Base-by-base conservation (phyloP, 2,329 filamentous ascomycete species). In the Fusarium brevicatenulatum region DNA sequence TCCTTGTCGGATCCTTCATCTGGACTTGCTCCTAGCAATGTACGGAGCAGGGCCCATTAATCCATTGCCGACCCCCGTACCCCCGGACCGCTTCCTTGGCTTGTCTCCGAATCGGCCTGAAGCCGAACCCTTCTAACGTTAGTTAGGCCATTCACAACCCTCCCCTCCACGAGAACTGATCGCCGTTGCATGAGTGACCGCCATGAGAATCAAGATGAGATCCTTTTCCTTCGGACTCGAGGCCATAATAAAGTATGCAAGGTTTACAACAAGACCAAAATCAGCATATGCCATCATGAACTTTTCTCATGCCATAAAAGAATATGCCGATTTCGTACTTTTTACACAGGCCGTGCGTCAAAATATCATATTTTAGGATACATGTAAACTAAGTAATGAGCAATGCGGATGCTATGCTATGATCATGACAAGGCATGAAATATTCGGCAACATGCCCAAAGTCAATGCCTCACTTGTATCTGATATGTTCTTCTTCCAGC, bases 171-270 rank as follows among this genome's bases (percentile, higher is more conserved):
- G 49, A 50, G 32, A 40, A 47, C n/a, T 42, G 63, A 63, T 57
- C 58, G 28, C 25, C 50, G 56, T 65, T 68, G 63, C 68, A 71
- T 71, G 68, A 59, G 70, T 73, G 66, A 69, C 66, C 66, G 66
- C 66, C 54, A 58, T 70, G 58, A 57, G 44, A 62, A 36, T n/a
- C n/a, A 42, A 52, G 21, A 46, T 32, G 39, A 64, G 25, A 39
- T 40, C 28, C 39, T 40, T 69, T 30, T 39, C 62, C 44, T 40
- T 44, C 23, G 23, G 64, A 47, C 19, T 46, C 25, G 34, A 50
- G 23, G 39, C 34, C 40, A n/a, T 32, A 34, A 16, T 32, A 30
- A 13, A 63, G 36, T 63, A 57, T 19, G 53, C 53, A 37, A 55
- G 36, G 25, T 15, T 32, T 28, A n/a, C 15, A n/a, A 32, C 37